Evolutionary conservation across 441 rosid species (phyloP), one percentile per base, ranked within the genome.

Genomic region (Gossypium schwendimanii): DNA sequence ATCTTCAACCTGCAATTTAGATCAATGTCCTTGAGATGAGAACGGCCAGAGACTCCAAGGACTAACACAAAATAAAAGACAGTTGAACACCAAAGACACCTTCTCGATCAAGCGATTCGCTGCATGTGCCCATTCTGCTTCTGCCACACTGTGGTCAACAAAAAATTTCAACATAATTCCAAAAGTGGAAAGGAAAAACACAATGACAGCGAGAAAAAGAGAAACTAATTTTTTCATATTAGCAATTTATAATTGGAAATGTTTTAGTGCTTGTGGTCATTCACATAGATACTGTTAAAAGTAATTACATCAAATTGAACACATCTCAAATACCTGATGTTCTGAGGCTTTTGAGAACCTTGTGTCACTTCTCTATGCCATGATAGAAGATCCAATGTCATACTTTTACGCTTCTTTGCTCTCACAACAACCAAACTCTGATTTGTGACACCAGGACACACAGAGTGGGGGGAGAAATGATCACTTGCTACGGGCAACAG

Each of bases 301-400:
- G 21, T 47, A 64, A 66, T 8, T 23, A 12, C 44, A 57, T 20
- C 66, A 36, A 69, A 57, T 12, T 18, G 18, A 14, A 55, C 36
- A 41, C 45, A 14, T 18, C 6, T 36, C 69, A 88, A 76, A 62
- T 66, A 92, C 98, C 97, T 79, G 67, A 87, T 84, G 23, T 80
- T 83, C 73, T 77, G 89, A 79, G 82, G 88, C 80, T 81, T 83
- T 67, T 36, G 84, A 53, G 78, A 73, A 58, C 79, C 80, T 60
- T 79, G 84, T 45, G 39, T 63, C 71, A 89, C 82, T 84, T 88
- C 96, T 82, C 82, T 84, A 81, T 90, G 84, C 97, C 93, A 94
- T 2, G 97, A 86, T 33, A 83, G 62, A 80, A 79, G 83, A 73
- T 80, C 93, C 73, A 87, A 70, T 20, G 85, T 79, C 63, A 81